These are phyloP conservation scores for Calonectria pseudoturangicola DNA, from an alignment of 2,329 filamentous ascomycete species.

Conservation along the genomic window DNA sequence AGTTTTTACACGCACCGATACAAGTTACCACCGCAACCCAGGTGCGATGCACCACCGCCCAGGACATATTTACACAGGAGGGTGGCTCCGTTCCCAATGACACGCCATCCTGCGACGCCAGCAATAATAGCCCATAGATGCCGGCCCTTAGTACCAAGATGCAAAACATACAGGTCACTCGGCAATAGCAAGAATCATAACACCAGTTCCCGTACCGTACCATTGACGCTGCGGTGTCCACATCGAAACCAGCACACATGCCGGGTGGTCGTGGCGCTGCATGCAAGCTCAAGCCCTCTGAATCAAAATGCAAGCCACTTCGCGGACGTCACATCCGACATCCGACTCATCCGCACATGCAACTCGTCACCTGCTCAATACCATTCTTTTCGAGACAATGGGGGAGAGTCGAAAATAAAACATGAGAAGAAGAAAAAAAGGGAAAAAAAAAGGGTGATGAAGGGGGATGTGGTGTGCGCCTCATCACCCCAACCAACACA, in stretches of 20 bases:
- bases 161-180: conserved; percentile 25
- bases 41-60: neutral
- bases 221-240: conserved; percentile 16
- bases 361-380: conserved; percentile 13
- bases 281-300: conserved; percentile 44
- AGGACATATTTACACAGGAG: neutral
- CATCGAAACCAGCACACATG: conserved; percentile 30
- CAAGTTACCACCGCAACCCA: conserved; percentile 13
- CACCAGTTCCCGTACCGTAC: conserved; percentile 23
- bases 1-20: conserved; percentile 26
- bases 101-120: conserved; percentile 38
- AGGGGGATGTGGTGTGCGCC: conserved; percentile 12
- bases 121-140: conserved; percentile 28
- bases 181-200: conserved; percentile 17
- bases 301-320: conserved; percentile 49
- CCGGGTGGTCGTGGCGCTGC: conserved; percentile 35
- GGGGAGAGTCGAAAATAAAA: neutral
- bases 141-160: conserved; percentile 26
- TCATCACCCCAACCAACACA: conserved; percentile 12
- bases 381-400: conserved; percentile 25
- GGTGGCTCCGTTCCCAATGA: conserved; percentile 28
- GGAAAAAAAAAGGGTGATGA: neutral
- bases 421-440: neutral
- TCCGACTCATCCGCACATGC: conserved; percentile 12
- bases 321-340: conserved; percentile 42